Percentiles rank a stretch among this genome's conserved stretches.
Conservation (phyloP, 352 stramenopile species). For the Pythium rishiriense region DNA sequence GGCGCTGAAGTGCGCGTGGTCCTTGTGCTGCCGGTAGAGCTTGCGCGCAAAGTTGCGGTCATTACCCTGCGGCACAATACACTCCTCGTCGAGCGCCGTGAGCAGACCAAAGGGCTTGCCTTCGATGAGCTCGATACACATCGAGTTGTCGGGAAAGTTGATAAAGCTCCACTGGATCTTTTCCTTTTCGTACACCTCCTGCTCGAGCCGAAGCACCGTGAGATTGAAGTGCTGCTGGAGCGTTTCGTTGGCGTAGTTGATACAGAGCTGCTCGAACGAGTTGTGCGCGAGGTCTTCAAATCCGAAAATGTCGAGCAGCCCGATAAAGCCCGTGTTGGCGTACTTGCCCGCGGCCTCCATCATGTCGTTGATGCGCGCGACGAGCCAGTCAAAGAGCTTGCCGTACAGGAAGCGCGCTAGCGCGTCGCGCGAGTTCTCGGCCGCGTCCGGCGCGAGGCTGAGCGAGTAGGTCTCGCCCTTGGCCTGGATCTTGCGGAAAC, state of each 20-base stretch:
- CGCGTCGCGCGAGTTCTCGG: constrained; percentile 91
- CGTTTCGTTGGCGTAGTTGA: constrained; percentile 91
- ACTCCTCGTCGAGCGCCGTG: constrained; percentile 88
- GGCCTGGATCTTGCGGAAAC: constrained; percentile 92
- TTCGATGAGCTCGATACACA: constrained; percentile 91
- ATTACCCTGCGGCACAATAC: constrained; percentile 86
- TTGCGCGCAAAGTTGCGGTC: constrained; percentile 88
- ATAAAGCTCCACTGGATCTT: constrained; percentile 90
- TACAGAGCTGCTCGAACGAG: constrained; percentile 90
- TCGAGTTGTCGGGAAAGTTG: constrained; percentile 89
- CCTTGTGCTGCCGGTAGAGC: constrained; percentile 67
- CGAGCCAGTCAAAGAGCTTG: constrained; percentile 93
- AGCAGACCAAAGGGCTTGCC: constrained; percentile 83
- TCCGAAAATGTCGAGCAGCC: constrained; percentile 92
- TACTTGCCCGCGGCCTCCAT: constrained; percentile 37
- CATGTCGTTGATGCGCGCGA: constrained; percentile 85
- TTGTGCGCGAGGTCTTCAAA: constrained; percentile 91
- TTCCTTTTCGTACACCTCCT: constrained; percentile 88
- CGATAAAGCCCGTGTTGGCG: constrained; percentile 73
- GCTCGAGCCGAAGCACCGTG: constrained; percentile 85
- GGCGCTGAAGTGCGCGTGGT: constrained; percentile 70
- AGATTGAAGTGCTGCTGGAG: constrained; percentile 92
- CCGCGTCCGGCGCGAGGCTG: constrained; percentile 58
- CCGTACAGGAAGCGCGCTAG: constrained; percentile 95
- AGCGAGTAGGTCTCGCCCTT: constrained; percentile 91